A percentile compares a stretch with the other conserved stretches of the same genome.
Evolutionary conservation across 495 filamentous ascomycete genomes (phyloP).

Genomic region (Xylaria palmicola): DNA sequence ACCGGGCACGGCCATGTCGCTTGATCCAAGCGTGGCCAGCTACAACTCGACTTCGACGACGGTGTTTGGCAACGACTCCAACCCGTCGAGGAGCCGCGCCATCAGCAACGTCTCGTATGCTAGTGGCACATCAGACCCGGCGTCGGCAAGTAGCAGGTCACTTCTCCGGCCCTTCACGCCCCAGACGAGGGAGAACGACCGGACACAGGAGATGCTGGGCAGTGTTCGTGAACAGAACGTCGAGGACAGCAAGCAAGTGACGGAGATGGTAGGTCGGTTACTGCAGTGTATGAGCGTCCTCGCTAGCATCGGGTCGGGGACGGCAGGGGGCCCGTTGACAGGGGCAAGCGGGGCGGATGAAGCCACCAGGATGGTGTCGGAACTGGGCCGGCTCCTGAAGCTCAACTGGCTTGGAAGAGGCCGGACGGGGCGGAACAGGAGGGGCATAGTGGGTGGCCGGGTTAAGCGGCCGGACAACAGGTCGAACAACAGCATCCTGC

Average conservation of each 20-base stretch:
- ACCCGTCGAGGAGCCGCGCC: slow-evolving; percentile 63
- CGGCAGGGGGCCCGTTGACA: slow-evolving; percentile 46
- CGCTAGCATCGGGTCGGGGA: slow-evolving; percentile 57
- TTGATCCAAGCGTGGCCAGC: slow-evolving; percentile 67
- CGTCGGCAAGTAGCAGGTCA: slow-evolving; percentile 47
- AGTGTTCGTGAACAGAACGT: slow-evolving; percentile 48
- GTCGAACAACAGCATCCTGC: slow-evolving; percentile 12
- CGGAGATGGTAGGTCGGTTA: slow-evolving; percentile 93
- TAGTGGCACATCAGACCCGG: slow-evolving; percentile 39
- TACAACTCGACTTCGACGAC: slow-evolving; percentile 76
- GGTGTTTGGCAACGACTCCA: slow-evolving; percentile 60
- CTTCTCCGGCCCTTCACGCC: slow-evolving; percentile 54
- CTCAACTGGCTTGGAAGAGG: slow-evolving; percentile 95
- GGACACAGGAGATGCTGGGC: slow-evolving; percentile 36
- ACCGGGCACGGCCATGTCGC: slow-evolving; percentile 67
- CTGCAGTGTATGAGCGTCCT: slow-evolving; percentile 93
- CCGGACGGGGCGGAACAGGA: slow-evolving; percentile 81
- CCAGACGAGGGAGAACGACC: slow-evolving; percentile 42
- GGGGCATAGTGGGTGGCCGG: slow-evolving; percentile 72
- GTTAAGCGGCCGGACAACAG: slow-evolving; percentile 35
- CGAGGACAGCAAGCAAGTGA: slow-evolving; percentile 79
- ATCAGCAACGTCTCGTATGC: slow-evolving; percentile 84
- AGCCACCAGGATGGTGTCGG: slow-evolving; percentile 76
- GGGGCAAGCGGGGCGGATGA: slow-evolving; percentile 50
- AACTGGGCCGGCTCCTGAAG: slow-evolving; percentile 81